phyloP scores from a whole-genome alignment of 441 rosid genomes.

The Manihot esculenta region DNA sequence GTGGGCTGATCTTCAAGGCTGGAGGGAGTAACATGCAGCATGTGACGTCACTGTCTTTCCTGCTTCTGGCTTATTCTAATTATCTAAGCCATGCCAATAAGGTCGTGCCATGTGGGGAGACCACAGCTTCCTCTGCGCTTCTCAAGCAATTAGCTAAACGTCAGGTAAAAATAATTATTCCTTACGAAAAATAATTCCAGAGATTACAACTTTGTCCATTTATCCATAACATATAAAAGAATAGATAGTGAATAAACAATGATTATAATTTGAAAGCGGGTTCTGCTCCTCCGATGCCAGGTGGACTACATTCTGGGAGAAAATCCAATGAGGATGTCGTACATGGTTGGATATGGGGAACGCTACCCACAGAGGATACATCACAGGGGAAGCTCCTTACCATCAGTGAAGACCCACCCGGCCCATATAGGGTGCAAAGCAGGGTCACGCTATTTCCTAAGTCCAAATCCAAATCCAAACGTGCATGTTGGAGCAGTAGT shows the following conservation, averaged over 20 bases:
- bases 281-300: no score
- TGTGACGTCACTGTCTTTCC: constrained; percentile 82
- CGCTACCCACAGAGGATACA: constrained; percentile 75
- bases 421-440: constrained; percentile 62
- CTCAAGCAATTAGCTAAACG: constrained; percentile 87
- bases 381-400: constrained; percentile 83
- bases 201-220: no score
- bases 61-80: constrained; percentile 73
- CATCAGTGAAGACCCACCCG: constrained; percentile 65
- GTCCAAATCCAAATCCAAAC: constrained; percentile 73
- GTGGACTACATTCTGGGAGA: constrained; percentile 87
- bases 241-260: no score
- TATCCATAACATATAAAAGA: no score
- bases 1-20: constrained; percentile 89
- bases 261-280: no score
- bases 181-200: not conserved
- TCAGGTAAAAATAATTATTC: constrained; percentile 50
- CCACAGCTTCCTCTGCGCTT: constrained; percentile 58
- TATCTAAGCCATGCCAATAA: constrained; percentile 73
- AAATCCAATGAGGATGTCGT: constrained; percentile 78
- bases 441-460: constrained; percentile 64
- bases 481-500: constrained; percentile 76
- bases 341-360: constrained; percentile 89
- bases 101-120: constrained; percentile 57
- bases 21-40: constrained; percentile 97